Evolutionary conservation across 495 filamentous ascomycete species (phyloP).

Genomic region (Podospora conica): DNA sequence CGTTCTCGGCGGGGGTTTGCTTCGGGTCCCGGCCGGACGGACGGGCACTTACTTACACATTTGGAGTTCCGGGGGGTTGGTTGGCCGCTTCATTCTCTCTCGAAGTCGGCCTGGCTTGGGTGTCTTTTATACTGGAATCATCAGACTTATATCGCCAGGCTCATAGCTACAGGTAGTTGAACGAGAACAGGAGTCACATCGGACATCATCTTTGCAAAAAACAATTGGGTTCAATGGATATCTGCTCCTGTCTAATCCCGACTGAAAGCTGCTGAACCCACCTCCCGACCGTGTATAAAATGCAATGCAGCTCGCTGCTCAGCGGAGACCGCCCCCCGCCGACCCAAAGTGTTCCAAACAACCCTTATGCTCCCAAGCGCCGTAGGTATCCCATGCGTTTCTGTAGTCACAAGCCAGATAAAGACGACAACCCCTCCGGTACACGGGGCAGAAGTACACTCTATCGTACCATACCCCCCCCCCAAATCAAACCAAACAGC

Average conservation of each 20-base stretch:
- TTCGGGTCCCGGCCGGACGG: not conserved
- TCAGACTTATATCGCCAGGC: not conserved
- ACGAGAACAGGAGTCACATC: not conserved
- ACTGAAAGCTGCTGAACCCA: not conserved
- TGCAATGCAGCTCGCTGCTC: not conserved
- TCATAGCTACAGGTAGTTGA: not conserved
- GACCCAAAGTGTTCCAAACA: not conserved
- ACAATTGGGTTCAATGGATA: not conserved
- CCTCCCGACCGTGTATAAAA: not conserved
- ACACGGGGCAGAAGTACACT: not conserved
- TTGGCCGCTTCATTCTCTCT: too few species aligned
- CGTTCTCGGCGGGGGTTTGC: not conserved
- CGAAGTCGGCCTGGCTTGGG: not conserved
- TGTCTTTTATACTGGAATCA: not conserved
- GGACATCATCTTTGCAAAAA: too few species aligned
- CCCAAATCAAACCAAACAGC: not conserved
- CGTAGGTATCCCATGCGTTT: not conserved
- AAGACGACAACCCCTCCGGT: not conserved
- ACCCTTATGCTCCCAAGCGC: not conserved
- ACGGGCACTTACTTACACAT: too few species aligned
- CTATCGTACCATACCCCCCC: not conserved
- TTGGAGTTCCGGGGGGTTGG: not conserved
- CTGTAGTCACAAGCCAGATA: not conserved
- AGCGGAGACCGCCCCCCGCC: too few species aligned
- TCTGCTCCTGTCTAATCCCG: not conserved